Evolutionary conservation across 139 green algal species (phyloP).

Genomic region (Eudorina sp.): DNA sequence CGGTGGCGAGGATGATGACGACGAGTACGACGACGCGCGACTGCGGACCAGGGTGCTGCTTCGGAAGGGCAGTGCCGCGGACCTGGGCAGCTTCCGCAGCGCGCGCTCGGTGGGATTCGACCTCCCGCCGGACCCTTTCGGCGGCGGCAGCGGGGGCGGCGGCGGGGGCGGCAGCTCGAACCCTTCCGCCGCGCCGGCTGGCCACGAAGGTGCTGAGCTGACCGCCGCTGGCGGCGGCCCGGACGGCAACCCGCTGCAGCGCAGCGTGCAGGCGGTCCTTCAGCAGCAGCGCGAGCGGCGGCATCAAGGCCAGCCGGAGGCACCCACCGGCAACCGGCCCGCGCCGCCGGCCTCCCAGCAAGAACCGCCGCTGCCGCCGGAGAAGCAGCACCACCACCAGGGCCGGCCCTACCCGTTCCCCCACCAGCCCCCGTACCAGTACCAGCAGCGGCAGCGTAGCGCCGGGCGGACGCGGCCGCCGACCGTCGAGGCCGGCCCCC

Average conservation of each 20-base stretch:
- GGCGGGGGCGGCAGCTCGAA: not conserved
- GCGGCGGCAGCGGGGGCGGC: not conserved
- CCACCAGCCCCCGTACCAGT: not conserved
- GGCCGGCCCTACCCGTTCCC: too few relatives aligned
- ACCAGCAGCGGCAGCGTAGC: not conserved
- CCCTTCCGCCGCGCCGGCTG: not conserved
- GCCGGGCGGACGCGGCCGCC: not conserved
- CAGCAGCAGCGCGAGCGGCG: not conserved
- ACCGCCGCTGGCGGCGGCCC: not conserved
- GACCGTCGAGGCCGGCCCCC: not conserved
- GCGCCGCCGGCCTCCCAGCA: not conserved
- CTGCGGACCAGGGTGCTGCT: too few relatives aligned
- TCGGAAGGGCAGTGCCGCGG: not conserved
- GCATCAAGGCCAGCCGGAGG: not conserved
- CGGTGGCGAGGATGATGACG: not conserved
- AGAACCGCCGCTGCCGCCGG: not conserved
- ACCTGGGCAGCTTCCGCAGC: too few relatives aligned
- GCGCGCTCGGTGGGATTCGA: too few relatives aligned
- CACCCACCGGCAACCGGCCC: not conserved
- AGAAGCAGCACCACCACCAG: not conserved
- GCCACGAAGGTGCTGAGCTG: too few relatives aligned
- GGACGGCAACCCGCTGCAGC: conserved; percentile 6
- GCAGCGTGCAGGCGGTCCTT: not conserved
- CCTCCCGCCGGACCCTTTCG: too few relatives aligned
- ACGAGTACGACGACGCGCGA: not conserved